Base-by-base conservation (phyloP, 352 stramenopile species). In the Phytophthora quininea region DNA sequence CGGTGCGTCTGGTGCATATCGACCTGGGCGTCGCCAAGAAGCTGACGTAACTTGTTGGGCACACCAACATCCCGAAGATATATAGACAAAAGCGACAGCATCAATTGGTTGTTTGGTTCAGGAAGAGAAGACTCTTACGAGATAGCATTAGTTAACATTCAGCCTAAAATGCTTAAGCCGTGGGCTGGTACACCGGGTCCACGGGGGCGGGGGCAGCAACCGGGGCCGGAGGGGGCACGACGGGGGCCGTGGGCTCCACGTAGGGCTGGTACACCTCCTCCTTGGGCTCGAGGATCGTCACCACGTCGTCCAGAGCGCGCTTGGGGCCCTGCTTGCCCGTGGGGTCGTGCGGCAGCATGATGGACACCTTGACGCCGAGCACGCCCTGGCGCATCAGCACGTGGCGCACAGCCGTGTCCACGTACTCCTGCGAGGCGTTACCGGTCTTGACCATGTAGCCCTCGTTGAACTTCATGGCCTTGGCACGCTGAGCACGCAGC, bases 401-500 rank as follows among this genome's bases (percentile, higher is more conserved):
- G 93, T 99, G 98, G 77, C 98, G 93, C 60, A 99, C 96, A 54
- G 98, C 98, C 67, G 86, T 93, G 88, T 99, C 97, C 59, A 99
- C 98, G 92, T 99, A 99, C 64, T 99, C 97, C 69, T 92, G 81
- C 76, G 94, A 97, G 47, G 97, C 96, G 82, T 99, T 98, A 88
- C 98, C 98, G 33, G 97, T 99, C 93, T 99, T 99, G 88, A 99
- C 98, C 98, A 99, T 99, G 94, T 99, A 99, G 50, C 98, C 98
- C 70, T 99, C 97, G 76, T 98, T 98, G 88, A 99, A 99, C 88
- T 99, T 99, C 98, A 99, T 99, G 52, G 93, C 92, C 93, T 99
- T 99, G 75, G 98, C 98, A 98, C 98, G 96, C 86, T 99, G 97
- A 59, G 96, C 97, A 68, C 98, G 96, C 58, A 99, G 91, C 91